Evolutionary conservation across 495 filamentous ascomycete species (phyloP).

Genomic region (Aspergillus hancockii): DNA sequence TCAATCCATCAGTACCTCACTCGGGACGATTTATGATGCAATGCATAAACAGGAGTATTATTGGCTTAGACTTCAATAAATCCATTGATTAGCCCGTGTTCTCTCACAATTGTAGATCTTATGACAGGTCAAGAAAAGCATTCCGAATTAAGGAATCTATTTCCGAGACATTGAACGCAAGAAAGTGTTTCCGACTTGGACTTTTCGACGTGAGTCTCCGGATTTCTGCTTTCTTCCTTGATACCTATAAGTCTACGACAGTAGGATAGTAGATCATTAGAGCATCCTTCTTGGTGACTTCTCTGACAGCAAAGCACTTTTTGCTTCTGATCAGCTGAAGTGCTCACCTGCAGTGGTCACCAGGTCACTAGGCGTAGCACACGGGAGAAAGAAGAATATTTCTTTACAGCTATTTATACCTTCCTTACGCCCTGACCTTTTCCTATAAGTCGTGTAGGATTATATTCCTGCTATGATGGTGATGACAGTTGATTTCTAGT

Average conservation of each 20-base stretch:
- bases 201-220: no score
- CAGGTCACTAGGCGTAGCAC: not conserved
- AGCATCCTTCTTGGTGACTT: not conserved
- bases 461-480: not conserved
- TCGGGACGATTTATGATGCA: not conserved
- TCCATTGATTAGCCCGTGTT: not conserved
- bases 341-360: slow-evolving; percentile 2
- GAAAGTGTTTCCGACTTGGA: not conserved
- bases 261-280: not conserved
- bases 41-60: not conserved
- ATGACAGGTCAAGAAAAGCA: not conserved
- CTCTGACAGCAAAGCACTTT: not conserved
- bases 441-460: not conserved
- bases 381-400: not conserved
- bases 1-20: not conserved
- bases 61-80: not conserved
- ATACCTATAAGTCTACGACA: not conserved
- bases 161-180: not conserved
- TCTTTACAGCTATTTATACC: not conserved
- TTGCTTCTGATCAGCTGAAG: not conserved
- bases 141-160: not conserved
- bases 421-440: not conserved
- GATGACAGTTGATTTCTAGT: not conserved
- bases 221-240: not conserved
- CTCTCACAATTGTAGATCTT: not conserved